Base-by-base conservation (phyloP, 805 yeast genomes). In the Saccharomycopsis babjevae region DNA sequence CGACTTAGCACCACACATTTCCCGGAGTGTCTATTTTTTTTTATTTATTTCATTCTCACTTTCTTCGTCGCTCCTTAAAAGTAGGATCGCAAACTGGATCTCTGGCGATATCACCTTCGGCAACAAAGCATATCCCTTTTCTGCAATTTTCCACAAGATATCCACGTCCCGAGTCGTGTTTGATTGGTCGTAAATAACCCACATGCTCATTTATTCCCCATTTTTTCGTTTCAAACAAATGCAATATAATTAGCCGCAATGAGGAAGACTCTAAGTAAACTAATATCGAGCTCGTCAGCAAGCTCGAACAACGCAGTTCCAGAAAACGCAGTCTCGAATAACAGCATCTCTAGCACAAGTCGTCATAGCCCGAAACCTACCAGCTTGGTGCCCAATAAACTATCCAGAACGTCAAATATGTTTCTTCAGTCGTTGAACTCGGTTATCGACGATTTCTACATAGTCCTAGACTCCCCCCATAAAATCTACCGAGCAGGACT, bases 401-500 rank as follows among this genome's bases (percentile, higher is more conserved):
- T 54, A 20, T 61, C 38, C 59, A 62, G 50, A 58, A 62, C 54
- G 18, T 61, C 25, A 54, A 62, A 39, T 28, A 61, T 46, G 52
- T 46, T 46, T 46, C 52, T 46, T 8, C 52, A 46, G 52, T 46
- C 52, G 16, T 25, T 46, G n/a, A 46, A 46, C 15, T 46, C 52
- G 13, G 32, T 46, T 15, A 46, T 64, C 3, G 63, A 55, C 18
- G 92, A 88, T 65, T 85, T 89, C 71, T 87, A 83, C 71, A 83
- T 90, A 56, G 77, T 77, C 54, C 75, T 90, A 55, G 86, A 85
- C 64, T 84, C 85, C 59, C 92, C 96, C 0, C 96, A 89, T 70
- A 81, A 82, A 65, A 74, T 80, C 3, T 89, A 86, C 82, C 74
- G 77, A n/a, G 96, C 97, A 0, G 94, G 93, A 16, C 52, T 46